A percentile compares a stretch with the other conserved stretches of the same genome.
phyloP scores from a whole-genome alignment of 352 stramenopile species.

The Globisporangium lucens region DNA sequence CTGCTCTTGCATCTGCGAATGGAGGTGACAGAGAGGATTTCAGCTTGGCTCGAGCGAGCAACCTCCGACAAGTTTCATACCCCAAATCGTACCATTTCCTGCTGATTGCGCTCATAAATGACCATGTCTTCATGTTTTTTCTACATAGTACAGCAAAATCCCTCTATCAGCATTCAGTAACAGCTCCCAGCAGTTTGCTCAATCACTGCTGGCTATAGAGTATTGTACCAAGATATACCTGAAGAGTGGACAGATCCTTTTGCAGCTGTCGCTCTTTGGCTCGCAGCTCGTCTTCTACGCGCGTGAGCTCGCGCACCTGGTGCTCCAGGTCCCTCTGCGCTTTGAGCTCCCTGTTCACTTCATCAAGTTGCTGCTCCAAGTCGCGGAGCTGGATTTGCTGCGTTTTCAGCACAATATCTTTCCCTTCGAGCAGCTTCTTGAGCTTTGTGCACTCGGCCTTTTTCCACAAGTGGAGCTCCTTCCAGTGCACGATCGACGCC shows the following conservation, averaged over 20 bases:
- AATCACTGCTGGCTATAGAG: no score
- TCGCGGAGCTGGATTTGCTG: constrained; percentile 53
- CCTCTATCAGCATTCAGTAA: background rate
- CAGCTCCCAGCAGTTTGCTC: no score
- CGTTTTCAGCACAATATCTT: constrained; percentile 48
- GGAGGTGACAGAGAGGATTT: background rate
- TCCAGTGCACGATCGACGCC: constrained; percentile 38
- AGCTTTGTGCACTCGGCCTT: constrained; percentile 38
- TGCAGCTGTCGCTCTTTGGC: constrained; percentile 28
- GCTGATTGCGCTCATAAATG: constrained; percentile 34
- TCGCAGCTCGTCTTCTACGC: constrained; percentile 26
- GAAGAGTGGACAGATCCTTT: constrained; percentile 31
- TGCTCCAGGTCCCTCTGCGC: constrained; percentile 33
- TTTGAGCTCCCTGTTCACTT: constrained; percentile 17
- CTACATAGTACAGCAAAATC: constrained; percentile 12
- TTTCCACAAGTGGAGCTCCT: constrained; percentile 48
- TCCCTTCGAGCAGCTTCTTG: constrained; percentile 49
- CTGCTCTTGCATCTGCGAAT: constrained; percentile 33
- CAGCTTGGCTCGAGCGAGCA: background rate
- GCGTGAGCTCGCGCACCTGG: constrained; percentile 40
- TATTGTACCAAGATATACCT: constrained; percentile 17
- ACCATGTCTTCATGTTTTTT: constrained; percentile 46
- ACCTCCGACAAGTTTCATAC: no score
- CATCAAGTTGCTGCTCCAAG: constrained; percentile 31
- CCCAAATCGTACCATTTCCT: constrained; percentile 32